These are phyloP conservation scores for Grosmannia penicillata DNA, from an alignment of 2,329 filamentous ascomycete genomes.

Conservation along the genomic window DNA sequence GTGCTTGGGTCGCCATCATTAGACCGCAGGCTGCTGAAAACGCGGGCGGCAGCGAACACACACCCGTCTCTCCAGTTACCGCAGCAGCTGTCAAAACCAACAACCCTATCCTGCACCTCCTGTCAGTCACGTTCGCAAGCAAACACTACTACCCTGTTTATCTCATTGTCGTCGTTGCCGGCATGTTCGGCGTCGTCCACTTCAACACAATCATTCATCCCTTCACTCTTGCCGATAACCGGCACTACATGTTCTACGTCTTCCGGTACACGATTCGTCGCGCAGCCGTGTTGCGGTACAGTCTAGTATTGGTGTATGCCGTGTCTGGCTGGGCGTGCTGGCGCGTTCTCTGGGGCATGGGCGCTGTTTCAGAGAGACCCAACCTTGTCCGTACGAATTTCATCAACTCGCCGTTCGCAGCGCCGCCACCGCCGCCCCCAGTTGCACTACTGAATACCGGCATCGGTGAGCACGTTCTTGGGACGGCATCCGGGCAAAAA, in stretches of 20 bases:
- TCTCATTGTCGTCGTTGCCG: slow-evolving; percentile 18
- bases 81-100: neutral
- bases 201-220: slow-evolving; percentile 92
- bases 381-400: neutral
- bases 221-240: slow-evolving; percentile 89
- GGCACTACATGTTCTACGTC: slow-evolving; percentile 94
- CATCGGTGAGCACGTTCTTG: too few relatives aligned
- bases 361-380: neutral
- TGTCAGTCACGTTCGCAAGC: slow-evolving; percentile 15
- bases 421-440: neutral
- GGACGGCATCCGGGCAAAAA: neutral
- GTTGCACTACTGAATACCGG: too few relatives aligned
- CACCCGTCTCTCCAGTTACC: neutral
- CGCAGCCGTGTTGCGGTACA: slow-evolving; percentile 48
- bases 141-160: slow-evolving; percentile 23
- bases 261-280: slow-evolving; percentile 70
- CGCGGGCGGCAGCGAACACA: neutral
- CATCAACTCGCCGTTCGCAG: slow-evolving; percentile 8
- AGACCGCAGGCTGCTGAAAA: neutral
- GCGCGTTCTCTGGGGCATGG: slow-evolving; percentile 37
- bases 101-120: slow-evolving; percentile 2
- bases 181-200: slow-evolving; percentile 39
- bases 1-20: too few relatives aligned
- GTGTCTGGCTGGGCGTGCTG: slow-evolving; percentile 54
- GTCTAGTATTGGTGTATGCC: slow-evolving; percentile 56